Evolutionary conservation across 495 filamentous ascomycete species (phyloP), one percentile per base, ranked within the genome.

Genomic region (Tetracladium setigerum): DNA sequence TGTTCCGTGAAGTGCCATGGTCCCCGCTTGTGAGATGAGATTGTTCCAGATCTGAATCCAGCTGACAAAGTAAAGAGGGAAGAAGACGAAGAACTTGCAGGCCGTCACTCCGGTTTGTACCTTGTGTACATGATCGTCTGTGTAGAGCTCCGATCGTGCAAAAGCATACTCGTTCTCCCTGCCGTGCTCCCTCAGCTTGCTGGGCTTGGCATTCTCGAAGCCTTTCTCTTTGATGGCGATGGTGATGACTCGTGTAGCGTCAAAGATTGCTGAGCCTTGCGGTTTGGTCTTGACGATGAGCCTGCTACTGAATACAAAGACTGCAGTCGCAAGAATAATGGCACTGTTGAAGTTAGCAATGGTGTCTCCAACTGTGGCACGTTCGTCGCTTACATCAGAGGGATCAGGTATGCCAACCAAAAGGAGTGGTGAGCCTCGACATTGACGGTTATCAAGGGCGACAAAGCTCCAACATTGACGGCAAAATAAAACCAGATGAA

Each of bases 381-480:
- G n/a, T 3, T 27, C 22, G 7, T 3, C 3, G 7, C 61, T 41
- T 74, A 72, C 18, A 27, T 27, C 22, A 27, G 22, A 86, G 22
- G 22, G 7, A 27, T 67, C 18, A 87, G 66, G 56, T 76, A 87
- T 12, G 77, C 82, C 1, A 71, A 72, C 82, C 81, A 88, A 67
- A 82, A 86, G 37, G 76, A 79, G 15, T 76, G 63, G 53, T 81
- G 71, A 47, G 70, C 57, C 62, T 88, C 84, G 67, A 84, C 74
- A 56, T 80, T 81, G 1, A 79, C 73, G 8, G 80, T 84, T 3
- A 77, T 78, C 44, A 87, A 67, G 14, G 74, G 63, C n/a, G 80
- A 79, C 14, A 89, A 72, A 3, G 81, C 76, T 12, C 84, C 86
- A 32, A 89, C 36, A 61, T 90, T 89, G 67, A 89, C 84, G 56